These are phyloP conservation scores for Heliamphora exappendiculata DNA, from an alignment of 148 eudicot species.

Conservation along the genomic window DNA sequence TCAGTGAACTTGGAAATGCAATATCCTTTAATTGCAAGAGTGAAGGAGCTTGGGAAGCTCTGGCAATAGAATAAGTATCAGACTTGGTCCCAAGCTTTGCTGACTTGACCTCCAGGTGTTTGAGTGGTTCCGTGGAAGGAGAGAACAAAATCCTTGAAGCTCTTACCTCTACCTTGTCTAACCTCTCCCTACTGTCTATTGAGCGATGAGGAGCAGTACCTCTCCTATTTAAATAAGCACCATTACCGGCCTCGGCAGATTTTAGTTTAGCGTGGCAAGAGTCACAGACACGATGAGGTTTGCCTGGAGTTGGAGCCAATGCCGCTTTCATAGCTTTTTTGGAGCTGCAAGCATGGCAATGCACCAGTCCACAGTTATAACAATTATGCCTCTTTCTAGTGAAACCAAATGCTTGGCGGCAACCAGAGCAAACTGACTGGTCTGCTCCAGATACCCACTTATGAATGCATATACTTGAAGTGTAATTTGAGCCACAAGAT, in stretches of 20 bases:
- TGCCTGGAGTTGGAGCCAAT: slow-evolving; percentile 73
- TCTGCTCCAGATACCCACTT: slow-evolving; percentile 81
- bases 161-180: slow-evolving; percentile 30
- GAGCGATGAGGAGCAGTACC: slow-evolving; percentile 38
- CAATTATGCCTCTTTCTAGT: slow-evolving; percentile 70
- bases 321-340: slow-evolving; percentile 65
- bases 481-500: slow-evolving; percentile 65
- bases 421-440: slow-evolving; percentile 68
- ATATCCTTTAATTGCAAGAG: slow-evolving; percentile 54
- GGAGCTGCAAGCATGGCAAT: slow-evolving; percentile 70
- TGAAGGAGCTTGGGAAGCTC: slow-evolving; percentile 77
- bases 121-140: slow-evolving; percentile 52
- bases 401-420: slow-evolving; percentile 72
- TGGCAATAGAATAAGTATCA: slow-evolving; percentile 47
- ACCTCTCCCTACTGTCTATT: slow-evolving; percentile 34
- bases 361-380: slow-evolving; percentile 66
- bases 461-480: slow-evolving; percentile 63
- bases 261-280: slow-evolving; percentile 62
- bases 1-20: slow-evolving; percentile 68
- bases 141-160: slow-evolving; percentile 45
- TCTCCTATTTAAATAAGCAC: slow-evolving; percentile 25
- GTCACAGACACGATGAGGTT: slow-evolving; percentile 82
- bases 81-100: slow-evolving; percentile 32
- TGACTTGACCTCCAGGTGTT: slow-evolving; percentile 63
- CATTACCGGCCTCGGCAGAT: slow-evolving; percentile 29